Evolutionary conservation across 768 basidiomycete genomes (phyloP), one percentile per base, ranked within the genome.

Genomic region (Boletus sensibilis): DNA sequence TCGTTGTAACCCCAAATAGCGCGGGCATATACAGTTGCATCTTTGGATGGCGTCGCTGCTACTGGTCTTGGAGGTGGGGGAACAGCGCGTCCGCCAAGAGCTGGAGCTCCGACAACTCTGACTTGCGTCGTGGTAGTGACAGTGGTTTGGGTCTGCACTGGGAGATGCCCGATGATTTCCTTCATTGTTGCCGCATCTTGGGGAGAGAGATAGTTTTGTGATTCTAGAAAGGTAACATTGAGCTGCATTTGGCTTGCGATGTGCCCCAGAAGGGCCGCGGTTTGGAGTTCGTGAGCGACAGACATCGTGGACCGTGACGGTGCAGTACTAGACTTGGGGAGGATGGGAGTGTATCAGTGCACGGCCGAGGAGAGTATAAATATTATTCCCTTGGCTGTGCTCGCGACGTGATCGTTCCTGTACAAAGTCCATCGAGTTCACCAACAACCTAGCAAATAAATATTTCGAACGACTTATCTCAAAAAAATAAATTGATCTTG

Each of bases 1-100:
- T 84, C 84, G 53, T 86, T 85, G 69, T 90, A 90, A 1, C 74
- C 70, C 88, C 88, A 90, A 0, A 85, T 52, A 1, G 86, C 88
- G 41, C 77, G 76, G 8, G 82, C 86, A 59, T 78, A 59, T 10
- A 67, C 59, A 50, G 50, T 21, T 47, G 45, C 42, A 47, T 50
- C 42, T 41, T 43, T 44, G 35, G 59, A 34, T 21, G 61, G 50
- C 16, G 35, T 16, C 31, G 61, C 33, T 29, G 55, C 49, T 1
- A 54, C 38, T 42, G 42, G 64, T 29, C 41, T 45, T 43, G 66
- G 64, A 7, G 55, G 29, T 2, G 59, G 50, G 1, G 67, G 69
- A 10, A 73, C 54, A 3, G 35, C 38, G n/a, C 60, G 68, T 31
- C 41, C 61, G 9, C 46, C 41, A 14, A 27, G 4, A 10, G 40